phyloP scores from a whole-genome alignment of 805 yeast genomes.

The Phaffomyces thermotolerans region DNA sequence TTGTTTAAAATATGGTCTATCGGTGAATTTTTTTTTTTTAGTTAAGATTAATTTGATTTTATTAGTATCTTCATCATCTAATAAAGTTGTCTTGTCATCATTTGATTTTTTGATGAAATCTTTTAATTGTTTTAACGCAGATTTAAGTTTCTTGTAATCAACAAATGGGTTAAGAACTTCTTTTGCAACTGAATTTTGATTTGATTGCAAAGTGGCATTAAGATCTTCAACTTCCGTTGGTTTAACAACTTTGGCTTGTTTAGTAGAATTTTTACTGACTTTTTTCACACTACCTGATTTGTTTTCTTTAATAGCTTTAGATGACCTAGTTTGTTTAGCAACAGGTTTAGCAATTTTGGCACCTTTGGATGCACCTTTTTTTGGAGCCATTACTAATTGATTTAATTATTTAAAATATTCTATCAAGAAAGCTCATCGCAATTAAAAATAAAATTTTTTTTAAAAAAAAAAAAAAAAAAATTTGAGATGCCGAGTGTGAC shows the following conservation, averaged over 20 bases:
- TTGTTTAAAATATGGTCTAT: constrained; percentile 39
- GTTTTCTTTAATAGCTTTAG: no score
- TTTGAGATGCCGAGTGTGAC: no score
- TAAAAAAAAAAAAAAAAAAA: background rate
- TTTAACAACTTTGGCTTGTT: constrained; percentile 1
- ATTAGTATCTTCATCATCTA: constrained; percentile 5
- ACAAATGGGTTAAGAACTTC: constrained; percentile 10
- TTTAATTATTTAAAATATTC: no score
- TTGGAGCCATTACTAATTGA: no score
- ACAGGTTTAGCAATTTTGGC: no score
- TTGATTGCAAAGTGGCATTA: constrained; percentile 6
- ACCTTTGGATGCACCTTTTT: no score
- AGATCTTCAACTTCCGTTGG: background rate
- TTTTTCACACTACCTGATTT: no score
- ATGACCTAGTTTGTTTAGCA: no score
- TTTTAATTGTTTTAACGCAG: no score
- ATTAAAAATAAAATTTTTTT: constrained; percentile 14
- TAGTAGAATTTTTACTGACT: background rate
- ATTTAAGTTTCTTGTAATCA: no score
- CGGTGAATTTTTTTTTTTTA: constrained; percentile 56
- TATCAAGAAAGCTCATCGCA: constrained; percentile 10
- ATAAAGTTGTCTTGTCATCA: background rate
- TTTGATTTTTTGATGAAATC: no score
- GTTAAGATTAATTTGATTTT: constrained; percentile 18
- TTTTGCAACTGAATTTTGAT: constrained; percentile 14